phyloP scores from a whole-genome alignment of 495 filamentous ascomycete species.

The Aspergillus sparsus region DNA sequence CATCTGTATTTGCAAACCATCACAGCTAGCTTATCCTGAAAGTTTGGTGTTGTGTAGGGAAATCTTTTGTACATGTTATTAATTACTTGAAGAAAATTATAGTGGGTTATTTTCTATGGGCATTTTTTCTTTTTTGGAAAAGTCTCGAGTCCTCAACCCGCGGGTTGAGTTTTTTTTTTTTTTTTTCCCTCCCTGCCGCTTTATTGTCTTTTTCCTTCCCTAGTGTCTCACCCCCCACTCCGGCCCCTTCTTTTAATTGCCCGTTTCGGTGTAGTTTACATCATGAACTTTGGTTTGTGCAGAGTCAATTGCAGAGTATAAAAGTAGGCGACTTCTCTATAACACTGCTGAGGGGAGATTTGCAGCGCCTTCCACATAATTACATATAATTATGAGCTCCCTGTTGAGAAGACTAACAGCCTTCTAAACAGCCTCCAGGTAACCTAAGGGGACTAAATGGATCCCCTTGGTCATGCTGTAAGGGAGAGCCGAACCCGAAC shows the following conservation, averaged over 20 bases:
- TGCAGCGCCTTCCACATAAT: too few relatives aligned
- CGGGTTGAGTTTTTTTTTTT: neutral
- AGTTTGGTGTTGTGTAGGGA: too few relatives aligned
- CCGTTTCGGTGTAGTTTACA: conserved; percentile 7
- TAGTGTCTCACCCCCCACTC: conserved; percentile 6
- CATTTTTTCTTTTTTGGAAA: too few relatives aligned
- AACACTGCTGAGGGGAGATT: too few relatives aligned
- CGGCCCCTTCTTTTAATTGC: conserved; percentile 7
- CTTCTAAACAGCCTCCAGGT: too few relatives aligned
- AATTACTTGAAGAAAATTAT: too few relatives aligned
- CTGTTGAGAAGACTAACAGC: too few relatives aligned
- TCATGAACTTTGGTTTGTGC: neutral
- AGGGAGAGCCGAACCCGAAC: neutral
- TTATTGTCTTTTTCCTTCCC: neutral
- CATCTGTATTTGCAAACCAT: neutral
- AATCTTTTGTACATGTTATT: too few relatives aligned
- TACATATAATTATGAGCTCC: too few relatives aligned
- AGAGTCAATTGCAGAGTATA: neutral
- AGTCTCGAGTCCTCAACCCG: neutral
- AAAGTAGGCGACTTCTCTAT: neutral
- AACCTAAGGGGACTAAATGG: too few relatives aligned
- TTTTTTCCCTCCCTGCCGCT: neutral
- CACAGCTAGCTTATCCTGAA: neutral
- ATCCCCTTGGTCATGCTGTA: too few relatives aligned
- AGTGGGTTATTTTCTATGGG: too few relatives aligned